phyloP scores from a whole-genome alignment of 345 rosid species.

The Jatropha curcas region DNA sequence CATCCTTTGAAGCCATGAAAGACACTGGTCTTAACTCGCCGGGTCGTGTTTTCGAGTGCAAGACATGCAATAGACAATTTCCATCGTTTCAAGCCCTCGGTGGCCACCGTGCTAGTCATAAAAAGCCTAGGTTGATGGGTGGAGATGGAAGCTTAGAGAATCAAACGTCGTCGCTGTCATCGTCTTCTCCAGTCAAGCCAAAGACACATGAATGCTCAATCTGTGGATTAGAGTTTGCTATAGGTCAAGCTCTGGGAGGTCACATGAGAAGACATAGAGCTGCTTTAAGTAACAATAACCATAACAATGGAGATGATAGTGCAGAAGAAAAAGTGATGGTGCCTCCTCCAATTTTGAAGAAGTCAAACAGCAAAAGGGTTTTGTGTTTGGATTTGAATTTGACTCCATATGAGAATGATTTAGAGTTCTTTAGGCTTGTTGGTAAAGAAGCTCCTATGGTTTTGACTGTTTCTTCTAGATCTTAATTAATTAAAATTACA shows the following conservation, averaged over 20 bases:
- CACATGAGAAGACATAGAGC: conserved; percentile 71
- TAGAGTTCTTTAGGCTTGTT: conserved; percentile 37
- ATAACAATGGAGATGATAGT: neutral
- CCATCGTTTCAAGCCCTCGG: conserved; percentile 68
- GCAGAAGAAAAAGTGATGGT: neutral
- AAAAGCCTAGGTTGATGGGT: conserved; percentile 45
- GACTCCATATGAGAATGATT: conserved; percentile 67
- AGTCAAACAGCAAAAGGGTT: conserved; percentile 44
- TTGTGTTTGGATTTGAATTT: conserved; percentile 63
- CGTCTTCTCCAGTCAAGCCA: conserved; percentile 33
- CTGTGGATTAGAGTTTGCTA: conserved; percentile 78
- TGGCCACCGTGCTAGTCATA: conserved; percentile 74
- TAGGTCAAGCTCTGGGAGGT: conserved; percentile 72
- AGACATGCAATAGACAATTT: conserved; percentile 60
- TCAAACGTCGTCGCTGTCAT: conserved; percentile 7
- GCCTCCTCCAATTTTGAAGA: conserved; percentile 39
- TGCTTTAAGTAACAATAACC: conserved; percentile 18
- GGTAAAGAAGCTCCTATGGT: conserved; percentile 33
- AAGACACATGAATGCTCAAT: conserved; percentile 78
- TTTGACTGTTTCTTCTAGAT: conserved; percentile 39
- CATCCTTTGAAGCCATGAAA: conserved; percentile 8
- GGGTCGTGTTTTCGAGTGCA: conserved; percentile 64
- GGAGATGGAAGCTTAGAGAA: conserved; percentile 15
- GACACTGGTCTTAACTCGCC: neutral
- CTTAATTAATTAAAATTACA: neutral